Evolutionary conservation across 1,284 basidiomycete genomes (phyloP), one percentile per base, ranked within the genome.

Genomic region (Sparassis latifolia): DNA sequence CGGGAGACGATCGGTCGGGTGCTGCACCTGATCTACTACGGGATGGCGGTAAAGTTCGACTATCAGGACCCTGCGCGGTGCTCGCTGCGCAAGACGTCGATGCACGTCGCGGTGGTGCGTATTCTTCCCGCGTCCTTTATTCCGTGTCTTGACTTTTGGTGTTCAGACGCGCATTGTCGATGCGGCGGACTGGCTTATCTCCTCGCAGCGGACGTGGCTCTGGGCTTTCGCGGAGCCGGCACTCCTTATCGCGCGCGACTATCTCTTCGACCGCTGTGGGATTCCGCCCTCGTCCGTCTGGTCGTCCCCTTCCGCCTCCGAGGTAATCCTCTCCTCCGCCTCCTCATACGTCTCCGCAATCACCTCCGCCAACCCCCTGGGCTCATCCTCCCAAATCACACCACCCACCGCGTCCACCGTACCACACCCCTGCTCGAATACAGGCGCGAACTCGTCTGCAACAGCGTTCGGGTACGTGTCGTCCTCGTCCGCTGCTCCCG

Each of bases 171-270:
- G 45, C 28, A 35, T 46, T 4, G 45, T 46, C 5, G 45, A 46
- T 28, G 45, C 45, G 5, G 45, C 45, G 33, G 45, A 46, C 28
- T 46, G 45, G 45, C 10, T 46, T 5, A 33, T 46, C 5, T 27
- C 45, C n/a, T 31, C 7, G 1, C 10, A 33, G 10, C 31, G 33
- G n/a, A 38, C 33, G 2, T 46, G 31, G 32, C 33, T 46, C 5
- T 46, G 45, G 45, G 27, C 32, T 5, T 46, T 46, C 27, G 45
- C 45, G 5, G 45, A 46, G 33, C 45, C 45, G 12, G 45, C 45
- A 20, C 45, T 46, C 5, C 33, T 46, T 6, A 31, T 46, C 33
- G 45, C 45, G 9, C 45, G 45, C 12, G 45, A 46, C 27, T 46
- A 10, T 33, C 45, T 46, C 10, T 33, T 46, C 28, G 45, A 46